Conservation (phyloP, 192 early-diverging fungal genomes). For the Backusella tuberculispora region DNA sequence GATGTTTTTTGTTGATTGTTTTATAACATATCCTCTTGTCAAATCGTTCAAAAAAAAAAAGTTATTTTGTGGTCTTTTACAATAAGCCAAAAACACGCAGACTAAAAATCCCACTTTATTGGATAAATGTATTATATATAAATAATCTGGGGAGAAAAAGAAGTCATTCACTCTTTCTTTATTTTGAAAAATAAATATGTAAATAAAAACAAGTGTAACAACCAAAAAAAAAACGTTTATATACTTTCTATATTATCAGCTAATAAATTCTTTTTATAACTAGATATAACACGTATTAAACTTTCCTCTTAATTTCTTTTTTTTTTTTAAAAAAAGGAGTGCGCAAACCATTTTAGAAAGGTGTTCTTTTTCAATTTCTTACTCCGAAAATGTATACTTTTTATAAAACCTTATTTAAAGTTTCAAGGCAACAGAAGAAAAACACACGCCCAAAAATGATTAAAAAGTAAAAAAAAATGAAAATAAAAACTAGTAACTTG, state of each 20-base stretch:
- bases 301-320: too few relatives aligned
- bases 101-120: background rate
- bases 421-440: background rate
- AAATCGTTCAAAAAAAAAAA: conserved; percentile 1
- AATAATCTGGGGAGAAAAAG: too few relatives aligned
- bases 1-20: background rate
- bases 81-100: background rate
- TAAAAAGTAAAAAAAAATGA: background rate
- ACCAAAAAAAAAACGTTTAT: too few relatives aligned
- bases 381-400: background rate
- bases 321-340: background rate
- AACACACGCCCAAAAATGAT: background rate
- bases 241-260: too few relatives aligned
- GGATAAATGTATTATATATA: background rate
- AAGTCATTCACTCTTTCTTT: too few relatives aligned
- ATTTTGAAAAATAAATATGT: background rate
- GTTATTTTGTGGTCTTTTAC: background rate
- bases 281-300: too few relatives aligned
- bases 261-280: too few relatives aligned
- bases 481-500: too few relatives aligned
- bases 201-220: background rate
- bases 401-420: background rate
- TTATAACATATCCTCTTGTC: background rate
- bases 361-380: background rate
- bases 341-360: background rate